phyloP scores from a whole-genome alignment of 2,329 filamentous ascomycete species.

The Camillea tinctor region DNA sequence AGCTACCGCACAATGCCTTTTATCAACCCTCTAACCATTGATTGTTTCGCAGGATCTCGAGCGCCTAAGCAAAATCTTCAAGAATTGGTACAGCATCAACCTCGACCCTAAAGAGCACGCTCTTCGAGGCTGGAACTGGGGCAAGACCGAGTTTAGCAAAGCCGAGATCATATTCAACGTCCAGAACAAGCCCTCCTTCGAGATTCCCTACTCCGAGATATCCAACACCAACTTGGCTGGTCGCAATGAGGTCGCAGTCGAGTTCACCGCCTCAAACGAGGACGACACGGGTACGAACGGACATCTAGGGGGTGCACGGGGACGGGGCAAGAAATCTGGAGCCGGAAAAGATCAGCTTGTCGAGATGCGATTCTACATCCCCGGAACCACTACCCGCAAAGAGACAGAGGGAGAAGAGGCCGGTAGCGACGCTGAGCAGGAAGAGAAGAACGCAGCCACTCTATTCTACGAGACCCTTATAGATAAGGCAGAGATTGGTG shows the following conservation, averaged over 20 bases:
- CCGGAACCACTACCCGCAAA: constrained; percentile 80
- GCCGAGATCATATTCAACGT: constrained; percentile 95
- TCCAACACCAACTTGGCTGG: constrained; percentile 97
- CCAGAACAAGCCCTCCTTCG: constrained; percentile 93
- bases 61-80: constrained; percentile 87
- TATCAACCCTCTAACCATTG: constrained; percentile 1
- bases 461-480: constrained; percentile 98
- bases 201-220: constrained; percentile 95
- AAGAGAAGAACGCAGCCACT: constrained; percentile 92
- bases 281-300: constrained; percentile 73
- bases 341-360: constrained; percentile 90
- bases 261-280: constrained; percentile 75
- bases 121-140: constrained; percentile 98
- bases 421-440: constrained; percentile 63
- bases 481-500: constrained; percentile 98
- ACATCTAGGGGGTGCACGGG: constrained; percentile 68
- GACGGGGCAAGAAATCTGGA: constrained; percentile 83
- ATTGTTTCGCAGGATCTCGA: constrained; percentile 65
- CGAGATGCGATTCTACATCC: constrained; percentile 99
- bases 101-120: constrained; percentile 93
- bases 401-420: constrained; percentile 72
- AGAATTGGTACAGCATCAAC: constrained; percentile 95
- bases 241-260: constrained; percentile 95
- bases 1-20: not conserved
- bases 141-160: constrained; percentile 95